phyloP scores from a whole-genome alignment of 495 filamentous ascomycete species.

The Polyplosphaeria fusca region DNA sequence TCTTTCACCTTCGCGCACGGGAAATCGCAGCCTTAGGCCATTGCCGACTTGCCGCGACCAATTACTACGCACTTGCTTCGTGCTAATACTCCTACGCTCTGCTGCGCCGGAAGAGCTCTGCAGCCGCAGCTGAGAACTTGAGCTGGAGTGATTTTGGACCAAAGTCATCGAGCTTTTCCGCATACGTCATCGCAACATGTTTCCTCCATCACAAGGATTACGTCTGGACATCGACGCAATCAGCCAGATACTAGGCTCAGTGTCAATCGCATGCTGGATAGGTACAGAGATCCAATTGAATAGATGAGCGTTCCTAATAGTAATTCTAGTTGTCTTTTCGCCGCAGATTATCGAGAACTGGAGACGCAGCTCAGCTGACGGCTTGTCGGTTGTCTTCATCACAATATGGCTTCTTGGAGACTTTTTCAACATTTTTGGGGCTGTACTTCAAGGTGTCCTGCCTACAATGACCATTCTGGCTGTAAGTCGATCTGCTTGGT shows the following conservation, averaged over 20 bases:
- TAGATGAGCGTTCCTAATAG: background rate
- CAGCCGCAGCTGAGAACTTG: too few relatives aligned
- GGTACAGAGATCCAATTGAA: constrained; percentile 6
- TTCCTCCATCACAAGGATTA: constrained; percentile 62
- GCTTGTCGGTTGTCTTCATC: constrained; percentile 84
- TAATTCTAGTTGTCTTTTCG: constrained; percentile 72
- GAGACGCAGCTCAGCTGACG: constrained; percentile 78
- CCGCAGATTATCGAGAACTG: constrained; percentile 97
- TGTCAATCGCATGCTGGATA: constrained; percentile 96
- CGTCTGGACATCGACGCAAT: constrained; percentile 80
- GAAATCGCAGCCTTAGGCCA: too few relatives aligned
- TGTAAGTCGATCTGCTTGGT: too few relatives aligned
- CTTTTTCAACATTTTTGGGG: constrained; percentile 94
- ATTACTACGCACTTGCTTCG: too few relatives aligned
- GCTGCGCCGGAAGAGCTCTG: too few relatives aligned
- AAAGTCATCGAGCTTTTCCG: too few relatives aligned
- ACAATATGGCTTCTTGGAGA: constrained; percentile 88
- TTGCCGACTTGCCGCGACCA: too few relatives aligned
- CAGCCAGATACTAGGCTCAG: constrained; percentile 86
- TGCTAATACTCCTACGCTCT: too few relatives aligned
- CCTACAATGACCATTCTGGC: constrained; percentile 97
- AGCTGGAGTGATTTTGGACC: too few relatives aligned
- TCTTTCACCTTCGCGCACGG: too few relatives aligned
- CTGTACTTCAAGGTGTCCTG: constrained; percentile 86
- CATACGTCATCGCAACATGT: constrained; percentile 52